Evolutionary conservation across 2,329 filamentous ascomycete genomes (phyloP).

Genomic region (Pseudomassariella vexata): DNA sequence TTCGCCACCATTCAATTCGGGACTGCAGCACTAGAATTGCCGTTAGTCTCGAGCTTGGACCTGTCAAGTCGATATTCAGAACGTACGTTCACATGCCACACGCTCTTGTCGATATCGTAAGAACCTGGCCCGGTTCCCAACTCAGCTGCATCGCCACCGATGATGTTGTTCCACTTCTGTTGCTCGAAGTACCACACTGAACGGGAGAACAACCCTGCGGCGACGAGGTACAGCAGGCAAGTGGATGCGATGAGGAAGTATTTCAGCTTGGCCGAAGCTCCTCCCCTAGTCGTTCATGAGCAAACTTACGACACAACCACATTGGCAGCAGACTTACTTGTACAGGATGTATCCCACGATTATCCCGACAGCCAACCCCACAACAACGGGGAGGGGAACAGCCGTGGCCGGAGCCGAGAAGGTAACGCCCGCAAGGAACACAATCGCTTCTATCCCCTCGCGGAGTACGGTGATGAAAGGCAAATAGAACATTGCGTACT

Average conservation of each 20-base stretch:
- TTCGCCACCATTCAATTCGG: slow-evolving; percentile 63
- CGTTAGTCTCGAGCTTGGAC: slow-evolving; percentile 4
- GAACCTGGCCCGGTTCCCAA: slow-evolving; percentile 60
- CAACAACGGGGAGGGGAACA: slow-evolving; percentile 71
- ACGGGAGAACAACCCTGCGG: slow-evolving; percentile 74
- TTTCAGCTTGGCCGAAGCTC: slow-evolving; percentile 62
- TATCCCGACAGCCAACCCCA: slow-evolving; percentile 62
- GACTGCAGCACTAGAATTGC: slow-evolving; percentile 68
- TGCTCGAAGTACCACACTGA: slow-evolving; percentile 70
- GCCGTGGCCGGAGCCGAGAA: slow-evolving; percentile 68
- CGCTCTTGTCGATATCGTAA: slow-evolving; percentile 71
- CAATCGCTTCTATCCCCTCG: slow-evolving; percentile 79
- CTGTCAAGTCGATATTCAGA: slow-evolving; percentile 6
- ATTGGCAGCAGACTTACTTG: slow-evolving; percentile 50
- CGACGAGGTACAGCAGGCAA: slow-evolving; percentile 78
- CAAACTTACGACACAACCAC: too few relatives aligned
- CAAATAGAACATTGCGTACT: slow-evolving; percentile 80
- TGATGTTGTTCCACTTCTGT: slow-evolving; percentile 60
- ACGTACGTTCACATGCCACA: slow-evolving; percentile 77
- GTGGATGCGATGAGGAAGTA: slow-evolving; percentile 78
- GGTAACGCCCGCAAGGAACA: slow-evolving; percentile 81
- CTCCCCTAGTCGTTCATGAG: slow-evolving; percentile 38
- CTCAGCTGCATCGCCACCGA: slow-evolving; percentile 51
- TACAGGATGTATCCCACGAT: slow-evolving; percentile 71
- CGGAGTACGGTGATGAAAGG: slow-evolving; percentile 85